phyloP scores from a whole-genome alignment of 306 rosid species.

The Pueraria montana region DNA sequence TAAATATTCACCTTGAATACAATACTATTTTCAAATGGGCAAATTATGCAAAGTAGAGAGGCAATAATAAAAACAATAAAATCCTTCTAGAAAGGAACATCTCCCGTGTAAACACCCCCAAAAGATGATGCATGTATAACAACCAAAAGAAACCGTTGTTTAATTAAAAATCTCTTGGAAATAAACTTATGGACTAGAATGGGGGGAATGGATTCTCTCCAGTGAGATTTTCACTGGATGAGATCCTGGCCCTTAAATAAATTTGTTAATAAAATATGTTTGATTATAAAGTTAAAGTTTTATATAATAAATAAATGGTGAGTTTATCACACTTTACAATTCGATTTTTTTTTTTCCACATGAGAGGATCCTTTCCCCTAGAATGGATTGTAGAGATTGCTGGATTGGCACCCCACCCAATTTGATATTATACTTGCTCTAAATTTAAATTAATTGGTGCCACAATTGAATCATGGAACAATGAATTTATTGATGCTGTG shows the following conservation, averaged over 20 bases:
- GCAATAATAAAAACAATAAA: not conserved
- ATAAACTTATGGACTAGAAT: not conserved
- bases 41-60: not conserved
- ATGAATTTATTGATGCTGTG: slow-evolving; percentile 23
- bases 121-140: too few relatives aligned
- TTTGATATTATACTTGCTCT: not conserved
- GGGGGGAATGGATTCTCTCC: not conserved
- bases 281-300: too few relatives aligned
- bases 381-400: slow-evolving; percentile 23
- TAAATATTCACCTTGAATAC: slow-evolving; percentile 11
- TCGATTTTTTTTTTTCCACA: too few relatives aligned
- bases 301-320: too few relatives aligned
- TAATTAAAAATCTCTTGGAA: too few relatives aligned
- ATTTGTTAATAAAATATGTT: too few relatives aligned
- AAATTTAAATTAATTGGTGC: slow-evolving; percentile 20
- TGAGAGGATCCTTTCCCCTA: not conserved
- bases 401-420: not conserved
- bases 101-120: not conserved
- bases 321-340: too few relatives aligned
- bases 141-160: not conserved
- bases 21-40: not conserved
- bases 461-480: slow-evolving; percentile 7
- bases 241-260: too few relatives aligned
- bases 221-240: too few relatives aligned
- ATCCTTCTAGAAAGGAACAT: slow-evolving; percentile 8